A percentile compares a stretch with the other conserved stretches of the same genome.
phyloP scores from a whole-genome alignment of 768 basidiomycete genomes.

The Chiua virens region DNA sequence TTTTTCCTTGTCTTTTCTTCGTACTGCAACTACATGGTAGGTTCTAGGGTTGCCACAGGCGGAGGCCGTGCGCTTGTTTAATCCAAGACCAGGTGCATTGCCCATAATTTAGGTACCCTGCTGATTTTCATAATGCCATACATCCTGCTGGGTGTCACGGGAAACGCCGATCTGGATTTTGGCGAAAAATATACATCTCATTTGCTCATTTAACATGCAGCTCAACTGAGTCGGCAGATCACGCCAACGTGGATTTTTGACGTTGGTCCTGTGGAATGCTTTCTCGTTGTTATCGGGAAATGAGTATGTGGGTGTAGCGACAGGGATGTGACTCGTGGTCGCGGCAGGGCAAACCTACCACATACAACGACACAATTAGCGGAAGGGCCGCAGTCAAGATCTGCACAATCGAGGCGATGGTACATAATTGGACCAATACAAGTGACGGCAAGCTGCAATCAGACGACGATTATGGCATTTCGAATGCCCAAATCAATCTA shows the following conservation, averaged over 20 bases:
- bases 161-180: constrained; percentile 5
- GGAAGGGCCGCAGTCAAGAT: constrained; percentile 1
- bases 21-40: too few relatives aligned
- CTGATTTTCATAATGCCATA: constrained; percentile 10
- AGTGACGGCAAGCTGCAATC: constrained; percentile 14
- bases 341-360: too few relatives aligned
- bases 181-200: neutral
- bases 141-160: neutral
- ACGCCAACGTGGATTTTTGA: too few relatives aligned
- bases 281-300: neutral
- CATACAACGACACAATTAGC: too few relatives aligned
- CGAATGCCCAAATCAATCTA: constrained; percentile 8
- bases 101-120: too few relatives aligned
- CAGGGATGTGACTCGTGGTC: too few relatives aligned
- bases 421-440: neutral
- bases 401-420: constrained; percentile 17
- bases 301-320: neutral
- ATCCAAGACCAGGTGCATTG: neutral
- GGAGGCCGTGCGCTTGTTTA: neutral
- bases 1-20: neutral
- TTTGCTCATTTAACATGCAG: neutral
- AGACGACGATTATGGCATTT: constrained; percentile 12
- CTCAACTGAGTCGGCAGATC: neutral
- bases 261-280: too few relatives aligned
- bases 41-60: too few relatives aligned